Evolutionary conservation across 73 alveolate species (phyloP), one percentile per base, ranked within the genome.

Genomic region (Loxodes magnus): DNA sequence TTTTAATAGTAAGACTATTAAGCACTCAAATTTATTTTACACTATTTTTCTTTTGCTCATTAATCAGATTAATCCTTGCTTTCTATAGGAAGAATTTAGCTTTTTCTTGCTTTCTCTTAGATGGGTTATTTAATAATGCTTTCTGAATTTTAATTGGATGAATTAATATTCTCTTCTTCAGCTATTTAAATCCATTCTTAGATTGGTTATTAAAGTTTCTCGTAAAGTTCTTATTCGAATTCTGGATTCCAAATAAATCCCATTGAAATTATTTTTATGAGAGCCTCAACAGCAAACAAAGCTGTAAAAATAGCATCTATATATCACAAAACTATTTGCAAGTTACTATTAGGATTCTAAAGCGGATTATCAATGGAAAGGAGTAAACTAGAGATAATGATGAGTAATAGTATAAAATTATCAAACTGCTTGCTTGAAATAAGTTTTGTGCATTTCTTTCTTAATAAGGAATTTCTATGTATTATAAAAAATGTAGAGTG

Each of bases 241-340:
- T 43, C 29, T 6, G 37, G 3, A 23, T 27, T 43, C 17, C 5
- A 10, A 15, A 58, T 5, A 17, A 58, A 43, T 25, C 72, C 72
- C n/a, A 14, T 43, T 1, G 72, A 26, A 4, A 58, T 25, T 3
- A 58, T 58, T 28, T 58, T 58, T 12, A 58, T 12, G 1, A 43
- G 17, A 3, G 72, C 72, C 29, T 58, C 72, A 2, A 58, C n/a
- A 2, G 33, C 16, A 53, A 58, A 58, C 15, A 58, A 29, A 3
- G 20, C 3, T 9, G 62, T 58, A 31, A 58, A 42, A 17, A 43
- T 12, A 3, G 55, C 39, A 28, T 58, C 72, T 14, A 58, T n/a
- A 23, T 17, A 7, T 4, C 6, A 10, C 10, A 58, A 43, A 19
- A 44, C 20, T 2, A 2, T n/a, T 9, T 34, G 16, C 7, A 58